A percentile compares a stretch with the other conserved stretches of the same genome.
Conservation (phyloP, 2,329 filamentous ascomycete species). For the Colletotrichum musicola region DNA sequence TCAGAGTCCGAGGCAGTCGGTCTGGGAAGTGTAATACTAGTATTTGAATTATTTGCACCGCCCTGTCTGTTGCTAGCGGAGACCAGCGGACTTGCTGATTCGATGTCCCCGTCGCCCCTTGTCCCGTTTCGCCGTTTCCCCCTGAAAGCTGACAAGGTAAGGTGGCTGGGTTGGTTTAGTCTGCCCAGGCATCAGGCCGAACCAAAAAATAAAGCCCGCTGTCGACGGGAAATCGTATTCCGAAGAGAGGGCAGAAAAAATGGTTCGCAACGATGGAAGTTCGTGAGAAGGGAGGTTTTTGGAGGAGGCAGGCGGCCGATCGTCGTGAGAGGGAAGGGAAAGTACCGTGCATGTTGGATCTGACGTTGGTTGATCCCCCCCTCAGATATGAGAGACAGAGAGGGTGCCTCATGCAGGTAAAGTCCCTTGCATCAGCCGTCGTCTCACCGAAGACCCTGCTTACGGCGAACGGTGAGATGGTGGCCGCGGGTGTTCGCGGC, state of each 20-base stretch:
- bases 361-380: neutral
- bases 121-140: neutral
- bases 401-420: neutral
- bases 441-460: no score
- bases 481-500: no score
- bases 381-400: no score
- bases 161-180: neutral
- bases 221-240: neutral
- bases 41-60: no score
- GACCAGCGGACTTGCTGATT: no score
- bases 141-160: neutral
- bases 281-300: neutral
- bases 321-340: neutral
- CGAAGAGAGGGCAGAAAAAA: neutral
- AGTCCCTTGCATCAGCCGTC: no score
- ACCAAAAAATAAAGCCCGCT: neutral
- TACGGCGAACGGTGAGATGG: no score
- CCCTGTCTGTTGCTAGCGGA: no score
- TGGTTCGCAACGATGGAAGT: neutral
- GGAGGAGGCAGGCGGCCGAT: no score
- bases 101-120: no score
- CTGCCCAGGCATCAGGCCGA: neutral
- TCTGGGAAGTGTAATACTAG: no score
- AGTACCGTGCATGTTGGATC: neutral
- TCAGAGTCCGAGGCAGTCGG: no score